Conservation (phyloP, 2,329 filamentous ascomycete species). For the Rugonectria rugulosa region DNA sequence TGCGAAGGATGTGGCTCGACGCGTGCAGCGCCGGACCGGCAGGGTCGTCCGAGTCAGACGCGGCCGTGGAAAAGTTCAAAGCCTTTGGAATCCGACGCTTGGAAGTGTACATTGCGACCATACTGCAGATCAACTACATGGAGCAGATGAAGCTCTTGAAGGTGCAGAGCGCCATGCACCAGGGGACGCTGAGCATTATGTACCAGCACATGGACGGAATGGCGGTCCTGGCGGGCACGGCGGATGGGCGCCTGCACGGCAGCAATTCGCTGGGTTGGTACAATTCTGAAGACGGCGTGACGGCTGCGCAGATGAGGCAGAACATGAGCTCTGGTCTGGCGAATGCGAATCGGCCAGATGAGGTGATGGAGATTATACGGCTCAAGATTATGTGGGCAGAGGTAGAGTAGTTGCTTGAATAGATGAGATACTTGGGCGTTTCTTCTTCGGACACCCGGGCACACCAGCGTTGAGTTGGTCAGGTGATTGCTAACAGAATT, state of each 20-base stretch:
- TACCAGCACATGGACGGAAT: slow-evolving; percentile 44
- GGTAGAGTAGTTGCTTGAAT: slow-evolving; percentile 44
- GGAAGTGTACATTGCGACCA: slow-evolving; percentile 40
- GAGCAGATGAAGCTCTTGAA: slow-evolving; percentile 39
- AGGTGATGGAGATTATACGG: slow-evolving; percentile 39
- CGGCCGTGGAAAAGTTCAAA: slow-evolving; percentile 37
- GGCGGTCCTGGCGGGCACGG: slow-evolving; percentile 35
- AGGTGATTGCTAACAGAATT: no score
- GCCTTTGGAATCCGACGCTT: slow-evolving; percentile 38
- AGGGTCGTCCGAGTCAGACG: slow-evolving; percentile 35
- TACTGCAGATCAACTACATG: slow-evolving; percentile 42
- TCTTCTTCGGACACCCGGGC: no score
- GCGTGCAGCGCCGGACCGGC: slow-evolving; percentile 38
- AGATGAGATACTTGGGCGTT: no score
- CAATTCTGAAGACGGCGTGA: slow-evolving; percentile 44
- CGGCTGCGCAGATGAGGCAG: slow-evolving; percentile 43
- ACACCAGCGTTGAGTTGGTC: no score
- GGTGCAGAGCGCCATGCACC: slow-evolving; percentile 45
- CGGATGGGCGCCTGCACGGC: slow-evolving; percentile 44
- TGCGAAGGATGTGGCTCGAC: slow-evolving; percentile 46
- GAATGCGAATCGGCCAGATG: slow-evolving; percentile 34
- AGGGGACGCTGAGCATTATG: slow-evolving; percentile 43
- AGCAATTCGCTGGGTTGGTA: slow-evolving; percentile 46
- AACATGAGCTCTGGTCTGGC: slow-evolving; percentile 44
- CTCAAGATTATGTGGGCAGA: slow-evolving; percentile 41